Base-by-base conservation (phyloP, 306 rosid species). In the Dalbergia oliveri region DNA sequence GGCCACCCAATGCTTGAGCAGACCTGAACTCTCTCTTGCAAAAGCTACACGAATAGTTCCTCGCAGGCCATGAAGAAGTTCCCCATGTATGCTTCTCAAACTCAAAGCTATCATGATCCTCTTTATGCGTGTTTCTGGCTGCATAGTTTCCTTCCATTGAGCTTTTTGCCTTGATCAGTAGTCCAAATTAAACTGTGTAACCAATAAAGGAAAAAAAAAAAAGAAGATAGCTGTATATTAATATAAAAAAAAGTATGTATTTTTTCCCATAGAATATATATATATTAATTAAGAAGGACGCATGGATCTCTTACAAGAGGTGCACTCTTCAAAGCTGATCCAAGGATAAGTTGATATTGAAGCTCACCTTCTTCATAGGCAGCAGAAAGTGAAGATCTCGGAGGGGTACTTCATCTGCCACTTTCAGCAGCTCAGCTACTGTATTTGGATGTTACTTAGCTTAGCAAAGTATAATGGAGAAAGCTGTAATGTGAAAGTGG, bases 1-100 rank as follows among this genome's bases (percentile, higher is more conserved):
- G 92, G 10, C 92, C 92, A 33, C 92, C 92, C 54, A 89, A 78
- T 60, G 90, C 93, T 77, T 88, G 92, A 79, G 94, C 92, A 11
- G 91, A 90, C 58, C 79, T 85, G 83, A 90, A 90, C 51, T 85
- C 88, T 81, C 89, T 90, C 66, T 69, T 81, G 87, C 94, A 90
- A 72, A 90, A 90, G 79, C 86, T 87, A 71, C 94, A 90, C 0
- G 73, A 14, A 66, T 83, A 90, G 45, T 76, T 88, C 58, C 76
- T 87, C 31, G 82, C 81, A 3, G 83, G 66, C 92, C 90, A 88
- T 59, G 89, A 65, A 8, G 2, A 53, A 9, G 45, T 43, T 57
- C 62, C 80, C 72, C 73, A 16, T 56, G 53, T 16, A 69, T 82
- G 69, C 53, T 83, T 85, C 72, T 84, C 79, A 14, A 71, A 51